phyloP scores from a whole-genome alignment of 1,284 basidiomycete species.

The Ceratorhiza oryzae-sativae region DNA sequence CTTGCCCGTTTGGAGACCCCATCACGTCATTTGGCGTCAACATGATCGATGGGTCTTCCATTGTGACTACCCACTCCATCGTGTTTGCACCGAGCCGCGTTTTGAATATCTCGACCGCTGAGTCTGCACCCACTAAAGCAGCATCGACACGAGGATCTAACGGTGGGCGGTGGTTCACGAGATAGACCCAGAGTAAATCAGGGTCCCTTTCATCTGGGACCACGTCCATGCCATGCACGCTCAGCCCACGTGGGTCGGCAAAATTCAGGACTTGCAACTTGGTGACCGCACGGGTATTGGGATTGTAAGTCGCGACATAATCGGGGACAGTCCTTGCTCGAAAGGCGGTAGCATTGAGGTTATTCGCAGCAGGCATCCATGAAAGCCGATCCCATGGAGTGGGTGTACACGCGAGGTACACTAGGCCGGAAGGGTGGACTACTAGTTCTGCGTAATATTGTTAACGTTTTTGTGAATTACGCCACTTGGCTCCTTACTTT shows the following conservation, averaged over 20 bases:
- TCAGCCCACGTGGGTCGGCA: conserved; percentile 56
- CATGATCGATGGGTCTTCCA: conserved; percentile 62
- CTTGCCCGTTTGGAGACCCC: conserved; percentile 65
- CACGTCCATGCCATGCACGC: conserved; percentile 75
- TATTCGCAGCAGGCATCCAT: conserved; percentile 22
- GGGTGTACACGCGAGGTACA: conserved; percentile 27
- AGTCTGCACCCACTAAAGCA: conserved; percentile 68
- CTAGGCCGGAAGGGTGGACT: conserved; percentile 17
- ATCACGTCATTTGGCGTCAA: conserved; percentile 74
- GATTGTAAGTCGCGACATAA: conserved; percentile 68
- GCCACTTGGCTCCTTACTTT: conserved; percentile 57
- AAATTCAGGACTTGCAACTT: conserved; percentile 58
- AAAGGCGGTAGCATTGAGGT: conserved; percentile 17
- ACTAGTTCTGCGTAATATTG: conserved; percentile 21
- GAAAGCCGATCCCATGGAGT: neutral
- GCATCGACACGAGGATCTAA: conserved; percentile 50
- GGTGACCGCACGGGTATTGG: conserved; percentile 55
- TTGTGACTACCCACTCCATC: conserved; percentile 65
- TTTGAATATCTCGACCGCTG: conserved; percentile 73
- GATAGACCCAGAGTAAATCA: conserved; percentile 66
- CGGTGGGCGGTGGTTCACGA: conserved; percentile 70
- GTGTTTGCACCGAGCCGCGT: conserved; percentile 57
- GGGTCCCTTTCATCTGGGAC: conserved; percentile 61
- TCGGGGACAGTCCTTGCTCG: conserved; percentile 49
- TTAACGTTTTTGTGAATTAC: neutral